These are phyloP conservation scores for Fusarium ambrosium DNA, from an alignment of 2,329 filamentous ascomycete species.

Conservation along the genomic window DNA sequence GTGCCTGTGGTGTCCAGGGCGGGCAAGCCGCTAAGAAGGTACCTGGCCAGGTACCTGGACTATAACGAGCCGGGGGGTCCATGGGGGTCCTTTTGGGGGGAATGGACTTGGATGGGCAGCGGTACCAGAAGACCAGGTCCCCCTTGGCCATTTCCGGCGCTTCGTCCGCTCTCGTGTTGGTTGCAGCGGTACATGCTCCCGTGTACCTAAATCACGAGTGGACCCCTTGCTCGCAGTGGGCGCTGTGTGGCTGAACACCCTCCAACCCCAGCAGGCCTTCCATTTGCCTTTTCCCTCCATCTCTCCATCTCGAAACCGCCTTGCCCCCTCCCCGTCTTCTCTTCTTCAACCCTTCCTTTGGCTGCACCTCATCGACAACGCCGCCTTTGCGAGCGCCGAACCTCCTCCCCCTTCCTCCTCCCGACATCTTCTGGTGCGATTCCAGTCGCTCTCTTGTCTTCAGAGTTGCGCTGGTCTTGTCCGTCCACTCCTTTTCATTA, in stretches of 20 bases:
- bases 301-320: conserved; percentile 48
- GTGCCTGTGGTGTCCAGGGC: conserved; percentile 28
- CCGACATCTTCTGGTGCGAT: conserved; percentile 63
- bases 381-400: conserved; percentile 48
- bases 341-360: conserved; percentile 44
- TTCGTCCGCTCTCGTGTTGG: conserved; percentile 26
- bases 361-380: conserved; percentile 40
- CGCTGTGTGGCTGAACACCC: conserved; percentile 47
- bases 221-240: conserved; percentile 42
- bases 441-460: conserved; percentile 65
- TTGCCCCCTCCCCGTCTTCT: conserved; percentile 43
- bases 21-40: conserved; percentile 15
- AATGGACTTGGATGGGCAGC: conserved; percentile 33
- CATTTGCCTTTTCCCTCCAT: conserved; percentile 44
- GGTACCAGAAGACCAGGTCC: conserved; percentile 38
- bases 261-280: conserved; percentile 32
- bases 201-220: conserved; percentile 38
- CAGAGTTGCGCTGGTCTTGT: conserved; percentile 69
- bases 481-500: conserved; percentile 69
- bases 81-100: conserved; percentile 24
- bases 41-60: conserved; percentile 21
- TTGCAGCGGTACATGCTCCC: conserved; percentile 33
- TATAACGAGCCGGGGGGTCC: conserved; percentile 5
- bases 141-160: conserved; percentile 39
- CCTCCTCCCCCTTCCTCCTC: conserved; percentile 44